Conservation (phyloP, 176 grass and related monocot genomes). For the Paspalum vaginatum region DNA sequence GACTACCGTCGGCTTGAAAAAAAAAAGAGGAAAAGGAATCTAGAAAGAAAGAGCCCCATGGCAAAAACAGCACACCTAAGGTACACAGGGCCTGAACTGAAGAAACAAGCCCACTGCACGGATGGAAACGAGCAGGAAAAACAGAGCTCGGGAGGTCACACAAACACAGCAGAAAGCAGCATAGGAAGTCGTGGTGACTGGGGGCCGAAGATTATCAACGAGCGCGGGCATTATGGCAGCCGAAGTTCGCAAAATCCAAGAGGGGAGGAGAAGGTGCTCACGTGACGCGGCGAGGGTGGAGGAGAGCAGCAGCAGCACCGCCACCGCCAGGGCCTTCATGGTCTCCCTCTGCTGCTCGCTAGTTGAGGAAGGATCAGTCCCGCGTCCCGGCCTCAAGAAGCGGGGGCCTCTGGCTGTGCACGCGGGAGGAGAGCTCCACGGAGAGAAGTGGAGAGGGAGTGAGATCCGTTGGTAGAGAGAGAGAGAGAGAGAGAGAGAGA, state of each 20-base stretch:
- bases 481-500: no score
- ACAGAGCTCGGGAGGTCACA: background rate
- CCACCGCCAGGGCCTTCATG: conserved; percentile 43
- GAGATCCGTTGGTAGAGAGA: no score
- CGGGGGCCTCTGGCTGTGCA: no score
- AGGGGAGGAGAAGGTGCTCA: conserved; percentile 27
- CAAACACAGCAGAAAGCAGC: background rate
- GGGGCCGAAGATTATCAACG: background rate
- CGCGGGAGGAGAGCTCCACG: no score
- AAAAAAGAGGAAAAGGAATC: background rate
- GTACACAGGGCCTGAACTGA: background rate
- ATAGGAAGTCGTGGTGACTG: background rate
- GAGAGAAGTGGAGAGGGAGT: no score
- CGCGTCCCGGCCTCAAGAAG: no score
- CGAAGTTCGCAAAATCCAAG: background rate
- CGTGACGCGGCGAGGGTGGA: conserved; percentile 57
- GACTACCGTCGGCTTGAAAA: background rate
- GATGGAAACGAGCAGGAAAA: background rate
- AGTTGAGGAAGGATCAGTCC: no score
- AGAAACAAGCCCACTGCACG: background rate
- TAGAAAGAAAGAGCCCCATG: background rate
- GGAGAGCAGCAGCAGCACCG: conserved; percentile 49
- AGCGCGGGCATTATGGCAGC: background rate
- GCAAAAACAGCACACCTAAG: background rate
- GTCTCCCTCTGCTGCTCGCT: background rate